Conservation (phyloP, 179 eudicot genomes). For the Carnegiea gigantea region DNA sequence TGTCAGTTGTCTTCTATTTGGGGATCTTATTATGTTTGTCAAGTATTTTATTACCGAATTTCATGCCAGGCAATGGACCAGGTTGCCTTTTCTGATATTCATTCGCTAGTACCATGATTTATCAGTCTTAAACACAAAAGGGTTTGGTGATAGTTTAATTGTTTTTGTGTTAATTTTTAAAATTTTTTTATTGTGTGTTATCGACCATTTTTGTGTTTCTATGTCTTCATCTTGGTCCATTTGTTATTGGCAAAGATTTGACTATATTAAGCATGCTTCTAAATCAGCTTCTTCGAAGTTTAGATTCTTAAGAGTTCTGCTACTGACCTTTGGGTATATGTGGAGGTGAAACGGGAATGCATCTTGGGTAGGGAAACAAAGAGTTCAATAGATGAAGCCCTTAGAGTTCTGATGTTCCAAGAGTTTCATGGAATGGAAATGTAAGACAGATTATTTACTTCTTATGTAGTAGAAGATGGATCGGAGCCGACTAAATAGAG, state of each 20-base stretch:
- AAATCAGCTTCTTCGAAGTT: neutral
- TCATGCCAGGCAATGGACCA: neutral
- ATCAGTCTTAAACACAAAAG: neutral
- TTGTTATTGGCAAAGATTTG: too few species aligned
- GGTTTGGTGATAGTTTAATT: neutral
- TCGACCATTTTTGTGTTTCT: neutral
- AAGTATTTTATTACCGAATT: neutral
- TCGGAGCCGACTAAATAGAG: constrained; percentile 31
- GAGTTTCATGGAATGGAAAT: neutral
- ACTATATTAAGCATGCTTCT: neutral
- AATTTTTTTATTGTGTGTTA: neutral
- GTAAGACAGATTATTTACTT: constrained; percentile 18
- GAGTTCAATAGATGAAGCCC: neutral
- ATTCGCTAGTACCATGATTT: neutral
- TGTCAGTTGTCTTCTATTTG: neutral
- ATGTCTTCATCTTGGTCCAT: neutral
- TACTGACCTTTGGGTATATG: neutral
- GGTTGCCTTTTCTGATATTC: neutral
- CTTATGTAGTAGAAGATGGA: constrained; percentile 37
- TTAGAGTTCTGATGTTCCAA: neutral
- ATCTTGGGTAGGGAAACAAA: neutral
- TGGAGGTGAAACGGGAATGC: neutral
- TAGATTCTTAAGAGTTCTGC: neutral
- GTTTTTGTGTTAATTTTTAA: too few species aligned
- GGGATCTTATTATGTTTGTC: neutral